Evolutionary conservation across 2,329 filamentous ascomycete genomes (phyloP).

Genomic region (Botrytis elliptica): DNA sequence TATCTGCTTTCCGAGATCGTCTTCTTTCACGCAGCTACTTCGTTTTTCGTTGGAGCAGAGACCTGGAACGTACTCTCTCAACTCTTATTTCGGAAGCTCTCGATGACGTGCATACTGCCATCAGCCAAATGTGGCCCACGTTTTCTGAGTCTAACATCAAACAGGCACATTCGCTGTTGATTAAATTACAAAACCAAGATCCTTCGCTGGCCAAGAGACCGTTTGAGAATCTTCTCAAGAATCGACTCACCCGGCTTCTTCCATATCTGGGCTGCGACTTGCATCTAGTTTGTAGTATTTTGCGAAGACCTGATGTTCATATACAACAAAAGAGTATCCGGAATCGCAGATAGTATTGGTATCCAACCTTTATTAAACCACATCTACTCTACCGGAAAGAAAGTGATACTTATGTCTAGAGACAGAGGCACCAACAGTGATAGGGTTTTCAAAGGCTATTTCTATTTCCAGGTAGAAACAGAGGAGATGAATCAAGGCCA

Average conservation of each 20-base stretch:
- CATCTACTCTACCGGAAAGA: background rate
- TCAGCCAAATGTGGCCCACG: background rate
- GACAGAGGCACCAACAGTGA: background rate
- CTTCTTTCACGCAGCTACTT: background rate
- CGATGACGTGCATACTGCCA: background rate
- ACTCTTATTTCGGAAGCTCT: background rate
- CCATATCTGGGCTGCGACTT: background rate
- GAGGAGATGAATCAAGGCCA: background rate
- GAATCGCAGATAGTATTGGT: background rate
- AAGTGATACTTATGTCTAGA: background rate
- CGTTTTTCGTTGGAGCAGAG: background rate
- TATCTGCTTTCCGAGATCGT: background rate
- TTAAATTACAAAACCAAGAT: accelerated
- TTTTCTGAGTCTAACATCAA: accelerated
- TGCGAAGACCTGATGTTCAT: background rate
- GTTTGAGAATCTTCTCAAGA: background rate
- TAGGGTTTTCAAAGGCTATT: background rate
- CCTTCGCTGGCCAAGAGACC: background rate
- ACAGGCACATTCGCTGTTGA: accelerated
- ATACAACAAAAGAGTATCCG: background rate
- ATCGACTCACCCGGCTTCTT: background rate
- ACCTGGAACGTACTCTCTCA: background rate
- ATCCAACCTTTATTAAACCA: background rate
- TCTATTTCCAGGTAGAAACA: background rate
- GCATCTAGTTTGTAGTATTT: background rate